These are phyloP conservation scores for Nakaseomyces bracarensis DNA, from an alignment of 1,139 yeast species.

Conservation along the genomic window DNA sequence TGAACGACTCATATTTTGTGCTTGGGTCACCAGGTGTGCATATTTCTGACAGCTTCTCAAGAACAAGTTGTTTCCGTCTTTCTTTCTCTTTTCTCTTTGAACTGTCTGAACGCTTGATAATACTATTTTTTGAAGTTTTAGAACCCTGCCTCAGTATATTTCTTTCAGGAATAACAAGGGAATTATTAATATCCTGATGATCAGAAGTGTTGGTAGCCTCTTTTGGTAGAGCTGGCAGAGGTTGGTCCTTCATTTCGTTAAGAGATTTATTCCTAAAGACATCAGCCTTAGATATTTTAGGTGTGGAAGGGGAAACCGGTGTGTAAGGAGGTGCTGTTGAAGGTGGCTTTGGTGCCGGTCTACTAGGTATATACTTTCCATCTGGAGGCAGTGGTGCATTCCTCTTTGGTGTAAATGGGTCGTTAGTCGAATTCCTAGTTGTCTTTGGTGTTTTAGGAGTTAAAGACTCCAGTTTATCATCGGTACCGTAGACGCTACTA, in stretches of 20 bases:
- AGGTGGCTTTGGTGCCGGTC: slow-evolving; percentile 60
- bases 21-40: slow-evolving; percentile 84
- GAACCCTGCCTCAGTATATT: background rate
- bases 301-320: slow-evolving; percentile 6
- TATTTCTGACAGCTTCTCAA: slow-evolving; percentile 60
- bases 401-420: background rate
- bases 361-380: slow-evolving; percentile 48
- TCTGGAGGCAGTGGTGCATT: background rate
- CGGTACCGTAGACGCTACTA: background rate
- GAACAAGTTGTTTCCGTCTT: slow-evolving; percentile 57
- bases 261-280: background rate
- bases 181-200: background rate
- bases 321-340: slow-evolving; percentile 14
- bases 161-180: background rate
- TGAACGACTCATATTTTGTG: slow-evolving; percentile 52
- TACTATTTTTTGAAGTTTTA: background rate
- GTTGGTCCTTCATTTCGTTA: background rate
- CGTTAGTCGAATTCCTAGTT: background rate
- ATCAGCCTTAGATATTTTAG: background rate
- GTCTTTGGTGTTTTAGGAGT: background rate
- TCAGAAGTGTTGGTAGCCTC: background rate
- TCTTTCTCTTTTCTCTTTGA: slow-evolving; percentile 63
- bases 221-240: background rate
- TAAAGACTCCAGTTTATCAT: background rate
- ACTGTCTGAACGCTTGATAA: slow-evolving; percentile 15